Percentiles rank a stretch among this genome's conserved stretches.
Conservation (phyloP, 2,329 filamentous ascomycete species). For the Pseudocercospora pini-densiflorae region DNA sequence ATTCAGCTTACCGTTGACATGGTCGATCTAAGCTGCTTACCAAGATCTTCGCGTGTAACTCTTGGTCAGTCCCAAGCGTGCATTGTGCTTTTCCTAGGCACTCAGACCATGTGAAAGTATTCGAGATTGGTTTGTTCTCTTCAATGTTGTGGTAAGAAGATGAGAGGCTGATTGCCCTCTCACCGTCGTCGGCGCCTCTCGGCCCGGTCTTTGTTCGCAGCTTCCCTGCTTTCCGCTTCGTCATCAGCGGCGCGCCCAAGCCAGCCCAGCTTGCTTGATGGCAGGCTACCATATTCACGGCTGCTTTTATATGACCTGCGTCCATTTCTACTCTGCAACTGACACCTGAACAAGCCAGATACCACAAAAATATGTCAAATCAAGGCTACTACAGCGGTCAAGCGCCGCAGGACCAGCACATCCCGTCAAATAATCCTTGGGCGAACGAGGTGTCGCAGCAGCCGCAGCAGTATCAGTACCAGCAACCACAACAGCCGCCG, state of each 20-base stretch:
- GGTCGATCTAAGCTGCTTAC: background rate
- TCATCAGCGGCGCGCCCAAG: background rate
- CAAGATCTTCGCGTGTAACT: background rate
- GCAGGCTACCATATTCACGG: background rate
- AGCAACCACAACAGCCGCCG: slow-evolving; percentile 12
- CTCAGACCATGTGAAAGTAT: background rate
- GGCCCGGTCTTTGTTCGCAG: background rate
- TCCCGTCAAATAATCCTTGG: slow-evolving; percentile 27
- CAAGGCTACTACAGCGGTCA: slow-evolving; percentile 22
- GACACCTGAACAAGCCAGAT: background rate
- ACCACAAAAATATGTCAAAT: slow-evolving; percentile 10
- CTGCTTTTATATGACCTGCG: background rate
- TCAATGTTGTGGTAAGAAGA: no score
- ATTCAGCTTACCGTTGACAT: slow-evolving; percentile 3
- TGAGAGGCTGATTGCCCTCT: background rate
- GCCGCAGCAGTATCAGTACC: slow-evolving; percentile 14
- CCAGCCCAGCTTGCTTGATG: background rate
- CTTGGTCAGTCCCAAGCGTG: background rate
- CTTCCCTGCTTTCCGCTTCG: background rate
- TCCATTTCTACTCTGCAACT: background rate
- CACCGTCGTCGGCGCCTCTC: background rate
- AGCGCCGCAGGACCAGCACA: slow-evolving; percentile 16
- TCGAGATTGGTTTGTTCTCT: background rate
- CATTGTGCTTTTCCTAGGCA: background rate
- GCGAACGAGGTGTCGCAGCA: slow-evolving; percentile 22